Conservation (phyloP, 2,329 filamentous ascomycete species). For the Bipolaris gigantea region DNA sequence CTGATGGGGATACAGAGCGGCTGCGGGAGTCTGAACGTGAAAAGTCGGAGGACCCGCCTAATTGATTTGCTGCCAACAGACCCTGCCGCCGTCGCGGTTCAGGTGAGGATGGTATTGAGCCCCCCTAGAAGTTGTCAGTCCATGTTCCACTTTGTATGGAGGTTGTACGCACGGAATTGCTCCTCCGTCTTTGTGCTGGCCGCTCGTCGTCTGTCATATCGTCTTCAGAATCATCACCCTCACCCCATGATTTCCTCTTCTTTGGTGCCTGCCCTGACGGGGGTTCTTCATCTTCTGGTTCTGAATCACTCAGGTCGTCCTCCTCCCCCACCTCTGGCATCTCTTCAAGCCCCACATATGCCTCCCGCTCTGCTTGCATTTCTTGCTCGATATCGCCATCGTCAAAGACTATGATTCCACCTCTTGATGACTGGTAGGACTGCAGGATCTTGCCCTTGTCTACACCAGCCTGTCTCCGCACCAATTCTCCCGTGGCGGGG, state of each 20-base stretch:
- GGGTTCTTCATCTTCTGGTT: slow-evolving; percentile 44
- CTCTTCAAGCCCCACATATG: slow-evolving; percentile 80
- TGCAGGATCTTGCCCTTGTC: slow-evolving; percentile 71
- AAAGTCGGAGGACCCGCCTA: slow-evolving; percentile 45
- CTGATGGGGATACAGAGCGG: slow-evolving; percentile 40
- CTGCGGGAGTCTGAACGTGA: slow-evolving; percentile 46
- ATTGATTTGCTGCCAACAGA: slow-evolving; percentile 46
- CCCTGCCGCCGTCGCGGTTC: slow-evolving; percentile 64
- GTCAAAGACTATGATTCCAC: slow-evolving; percentile 91
- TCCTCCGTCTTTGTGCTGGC: slow-evolving; percentile 78
- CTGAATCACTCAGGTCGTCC: slow-evolving; percentile 61
- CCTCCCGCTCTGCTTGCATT: slow-evolving; percentile 71
- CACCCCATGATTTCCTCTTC: slow-evolving; percentile 48
- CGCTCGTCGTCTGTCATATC: slow-evolving; percentile 72
- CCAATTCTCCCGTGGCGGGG: slow-evolving; percentile 51
- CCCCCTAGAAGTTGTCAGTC: slow-evolving; percentile 43
- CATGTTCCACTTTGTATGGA: not conserved
- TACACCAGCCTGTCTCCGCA: slow-evolving; percentile 65
- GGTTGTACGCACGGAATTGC: slow-evolving; percentile 72
- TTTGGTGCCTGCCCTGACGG: slow-evolving; percentile 42
- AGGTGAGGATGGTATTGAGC: slow-evolving; percentile 68
- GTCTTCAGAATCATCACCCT: slow-evolving; percentile 65
- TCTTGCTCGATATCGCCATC: slow-evolving; percentile 94
- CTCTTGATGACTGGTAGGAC: slow-evolving; percentile 74
- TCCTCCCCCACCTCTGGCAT: slow-evolving; percentile 89